Evolutionary conservation across 805 yeast species (phyloP), one percentile per base, ranked within the genome.

Genomic region (Saturnispora ahearnii): DNA sequence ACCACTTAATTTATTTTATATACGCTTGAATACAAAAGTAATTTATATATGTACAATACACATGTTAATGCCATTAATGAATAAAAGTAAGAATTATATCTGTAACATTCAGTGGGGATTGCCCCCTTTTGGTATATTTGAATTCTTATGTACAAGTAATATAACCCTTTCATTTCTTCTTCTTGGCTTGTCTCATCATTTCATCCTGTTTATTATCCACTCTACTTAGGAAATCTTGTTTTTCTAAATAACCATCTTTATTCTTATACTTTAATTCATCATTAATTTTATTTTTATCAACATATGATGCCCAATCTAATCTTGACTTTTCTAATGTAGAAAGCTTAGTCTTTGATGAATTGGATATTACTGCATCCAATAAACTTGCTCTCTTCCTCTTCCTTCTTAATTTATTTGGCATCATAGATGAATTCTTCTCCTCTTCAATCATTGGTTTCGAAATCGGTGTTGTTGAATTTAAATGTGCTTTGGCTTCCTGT

Each of bases 231-330:
- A 93, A 93, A 57, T 86, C 96, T 65, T 91, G 97, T 62, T 81
- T 88, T 54, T 87, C 96, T 60, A 93, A 69, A 66, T 82, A 93
- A 8, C 99, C 99, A 47, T 82, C 93, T 70, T 86, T 90, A 63
- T 89, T 90, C 61, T 83, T 84, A 50, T 78, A 74, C 44, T 74
- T 76, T 61, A 93, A 76, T 54, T 93, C 99, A 56, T 87, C 96
- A 47, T 78, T 74, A 44, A 93, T 82, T 50, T 89, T 89, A 55
- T 82, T 81, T 55, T 84, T 76, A 66, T 91, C 97, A 30, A 93
- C 96, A 67, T 86, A 89, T 44, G 86, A 79, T 1, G 95, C 95
- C 96, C 98, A 93, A 66, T 93, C 99, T 46, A 93, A 72, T 54
- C 95, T 73, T 1, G 96, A 86, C 66, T 93, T 93, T 63, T 93